Evolutionary conservation across 768 basidiomycete genomes (phyloP).

Genomic region (Thelephora aurantiotincta): DNA sequence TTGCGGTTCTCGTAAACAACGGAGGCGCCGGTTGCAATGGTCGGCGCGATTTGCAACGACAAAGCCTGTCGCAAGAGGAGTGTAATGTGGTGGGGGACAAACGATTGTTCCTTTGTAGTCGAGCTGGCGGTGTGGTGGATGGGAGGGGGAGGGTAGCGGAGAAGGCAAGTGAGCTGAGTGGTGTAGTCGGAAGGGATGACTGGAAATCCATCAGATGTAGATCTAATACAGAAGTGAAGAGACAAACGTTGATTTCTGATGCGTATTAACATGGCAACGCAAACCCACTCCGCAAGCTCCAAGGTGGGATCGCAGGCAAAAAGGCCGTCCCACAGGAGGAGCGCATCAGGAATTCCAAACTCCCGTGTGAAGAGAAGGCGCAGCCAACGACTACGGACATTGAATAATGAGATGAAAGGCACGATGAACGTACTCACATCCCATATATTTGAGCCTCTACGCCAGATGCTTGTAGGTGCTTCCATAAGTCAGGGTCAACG

Average conservation of each 20-base stretch:
- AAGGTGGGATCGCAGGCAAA: constrained; percentile 80
- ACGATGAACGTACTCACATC: constrained; percentile 35
- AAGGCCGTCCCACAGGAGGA: constrained; percentile 91
- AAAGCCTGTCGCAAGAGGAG: constrained; percentile 78
- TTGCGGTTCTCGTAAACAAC: constrained; percentile 75
- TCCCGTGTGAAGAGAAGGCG: constrained; percentile 89
- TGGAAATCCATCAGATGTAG: constrained; percentile 18
- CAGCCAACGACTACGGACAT: constrained; percentile 66
- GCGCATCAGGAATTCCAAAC: constrained; percentile 63
- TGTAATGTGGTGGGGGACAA: constrained; percentile 33
- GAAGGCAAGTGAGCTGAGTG: constrained; percentile 63
- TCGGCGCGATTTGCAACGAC: constrained; percentile 61
- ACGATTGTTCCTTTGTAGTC: constrained; percentile 1
- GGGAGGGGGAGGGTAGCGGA: constrained; percentile 68
- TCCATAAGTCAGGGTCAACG: constrained; percentile 71
- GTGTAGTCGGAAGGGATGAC: constrained; percentile 85
- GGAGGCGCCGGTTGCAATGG: constrained; percentile 60
- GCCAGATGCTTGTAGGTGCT: constrained; percentile 59
- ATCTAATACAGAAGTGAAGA: neutral
- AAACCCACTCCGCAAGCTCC: constrained; percentile 72
- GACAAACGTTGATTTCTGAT: constrained; percentile 77
- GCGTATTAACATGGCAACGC: constrained; percentile 89
- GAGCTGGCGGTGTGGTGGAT: constrained; percentile 6
- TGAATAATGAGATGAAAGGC: neutral
- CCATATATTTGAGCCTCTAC: constrained; percentile 97